phyloP scores from a whole-genome alignment of 352 stramenopile species.

The Globisporangium perplexum region DNA sequence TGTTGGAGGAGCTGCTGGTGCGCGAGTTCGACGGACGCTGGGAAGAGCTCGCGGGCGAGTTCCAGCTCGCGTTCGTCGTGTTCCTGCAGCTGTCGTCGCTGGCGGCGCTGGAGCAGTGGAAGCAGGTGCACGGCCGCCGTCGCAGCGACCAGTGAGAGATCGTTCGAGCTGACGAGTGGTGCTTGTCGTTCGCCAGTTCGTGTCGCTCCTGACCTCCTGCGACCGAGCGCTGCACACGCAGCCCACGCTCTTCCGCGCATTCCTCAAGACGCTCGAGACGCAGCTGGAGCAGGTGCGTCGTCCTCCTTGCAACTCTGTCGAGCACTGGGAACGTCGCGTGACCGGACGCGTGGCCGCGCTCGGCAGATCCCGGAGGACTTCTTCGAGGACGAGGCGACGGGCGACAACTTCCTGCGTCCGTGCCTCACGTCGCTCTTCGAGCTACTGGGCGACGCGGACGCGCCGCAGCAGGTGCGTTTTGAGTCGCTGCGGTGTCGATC shows the following conservation, averaged over 20 bases:
- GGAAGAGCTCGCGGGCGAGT: slow-evolving; percentile 86
- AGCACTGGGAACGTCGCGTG: too few relatives aligned
- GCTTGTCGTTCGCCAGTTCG: slow-evolving; percentile 25
- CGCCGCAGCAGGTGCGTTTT: slow-evolving; percentile 24
- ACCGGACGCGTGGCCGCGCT: too few relatives aligned
- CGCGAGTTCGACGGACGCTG: slow-evolving; percentile 39
- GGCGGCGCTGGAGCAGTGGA: slow-evolving; percentile 92
- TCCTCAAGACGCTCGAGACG: slow-evolving; percentile 46
- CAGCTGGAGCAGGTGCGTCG: slow-evolving; percentile 47
- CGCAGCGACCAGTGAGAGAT: too few relatives aligned
- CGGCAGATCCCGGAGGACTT: slow-evolving; percentile 58
- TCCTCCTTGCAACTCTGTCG: neutral
- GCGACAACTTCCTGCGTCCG: slow-evolving; percentile 57
- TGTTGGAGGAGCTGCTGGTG: slow-evolving; percentile 43
- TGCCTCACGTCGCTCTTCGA: slow-evolving; percentile 61
- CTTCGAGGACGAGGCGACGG: slow-evolving; percentile 58
- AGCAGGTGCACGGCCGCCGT: slow-evolving; percentile 47
- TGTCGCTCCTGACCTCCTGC: slow-evolving; percentile 55
- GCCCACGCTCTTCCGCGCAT: slow-evolving; percentile 43
- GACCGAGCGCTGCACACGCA: slow-evolving; percentile 39
- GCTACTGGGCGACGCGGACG: slow-evolving; percentile 43
- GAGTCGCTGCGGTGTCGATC: too few relatives aligned
- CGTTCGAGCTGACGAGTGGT: neutral
- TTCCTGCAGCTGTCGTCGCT: slow-evolving; percentile 94
- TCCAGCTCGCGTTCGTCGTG: slow-evolving; percentile 92